Evolutionary conservation across 176 grass and related monocot genomes (phyloP), one percentile per base, ranked within the genome.

Genomic region (Juncus effusus): DNA sequence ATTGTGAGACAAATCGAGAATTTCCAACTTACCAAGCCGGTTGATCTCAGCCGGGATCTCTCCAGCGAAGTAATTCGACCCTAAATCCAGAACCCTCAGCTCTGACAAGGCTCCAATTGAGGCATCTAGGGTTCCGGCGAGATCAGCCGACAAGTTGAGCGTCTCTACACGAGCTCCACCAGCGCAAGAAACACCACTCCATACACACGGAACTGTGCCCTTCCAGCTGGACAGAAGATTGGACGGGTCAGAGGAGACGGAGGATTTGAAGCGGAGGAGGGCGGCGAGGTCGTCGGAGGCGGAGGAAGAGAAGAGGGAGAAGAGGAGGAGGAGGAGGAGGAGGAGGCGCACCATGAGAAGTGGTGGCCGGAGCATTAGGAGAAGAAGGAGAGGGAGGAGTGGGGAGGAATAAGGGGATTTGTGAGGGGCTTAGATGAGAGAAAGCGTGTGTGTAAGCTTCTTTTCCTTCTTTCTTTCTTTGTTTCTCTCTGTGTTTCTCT

Each of bases 1-100:
- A 77, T 96, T 96, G 52, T 77, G 77, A 53, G 93, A 72, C 16
- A 96, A 89, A 81, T 91, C 88, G 50, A 96, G 79, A 66, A 80
- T 80, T 80, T 77, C 74, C 16, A 75, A 44, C 36, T 36, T 60
- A 63, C 82, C 11, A 52, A 72, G 74, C 79, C 74, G 42, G 80
- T 60, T 63, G 55, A 96, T 72, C 10, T 69, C 63, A 42, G 42
- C 7, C 4, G 93, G 88, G 77, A 96, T 91, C 77, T 91, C 85
- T 36, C 87, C 87, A 0, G 77, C 76, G 53, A 96, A 78, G 7
- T 74, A 74, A 76, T 87, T 77, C 58, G 73, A 84, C 16, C 74
- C 73, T 45, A 96, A 78, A 5, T 63, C 65, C 42, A 96, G 65
- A 69, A 82, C 65, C 56, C 76, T 68, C 39, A 96, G 85, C 42